Evolutionary conservation across 2,329 filamentous ascomycete species (phyloP), one percentile per base, ranked within the genome.

Genomic region (Colletotrichum abscissum): DNA sequence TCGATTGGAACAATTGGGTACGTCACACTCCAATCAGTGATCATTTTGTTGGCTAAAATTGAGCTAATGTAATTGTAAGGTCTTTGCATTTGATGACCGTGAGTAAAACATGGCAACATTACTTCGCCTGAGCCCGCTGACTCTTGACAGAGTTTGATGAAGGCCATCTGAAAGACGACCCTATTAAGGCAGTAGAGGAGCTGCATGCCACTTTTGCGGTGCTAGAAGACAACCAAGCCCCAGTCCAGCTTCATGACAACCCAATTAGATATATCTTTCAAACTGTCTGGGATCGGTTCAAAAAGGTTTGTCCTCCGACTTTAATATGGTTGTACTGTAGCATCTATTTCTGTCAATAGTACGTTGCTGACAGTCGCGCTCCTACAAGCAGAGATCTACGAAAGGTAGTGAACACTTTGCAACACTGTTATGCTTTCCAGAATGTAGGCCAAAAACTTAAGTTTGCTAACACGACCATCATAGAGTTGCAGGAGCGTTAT

Each of bases 51-150:
- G 19, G 42, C n/a, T 9, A 49, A 2, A 8, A 7, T 22, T 49
- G 16, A 7, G 19, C 42, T 22, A 9, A 49, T 49, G 0, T 19
- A 2, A 8, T 1, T 11, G 2, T 4, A n/a, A 49, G 42, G 42
- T 49, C 4, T 49, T 49, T 49, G 42, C 42, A 3, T 49, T 49
- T 22, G 42, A 49, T 11, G 42, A 49, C 42, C 42, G 42, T 49
- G 3, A 49, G 42, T 11, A 11, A 4, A n/a, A 8, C 19, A n/a
- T 49, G 19, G 0, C 7, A 1, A 22, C 9, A 19, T 2, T 0
- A n/a, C 8, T 22, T 22, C 42, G 9, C 0, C 42, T 2, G 19
- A 22, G 4, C 7, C 19, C 8, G 42, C 42, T 49, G 8, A 49
- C 19, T 49, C 1, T 49, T 49, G 7, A 22, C 8, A 49, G 42